phyloP scores from a whole-genome alignment of 257 asterid genomes.

The Solanum bukasovii region DNA sequence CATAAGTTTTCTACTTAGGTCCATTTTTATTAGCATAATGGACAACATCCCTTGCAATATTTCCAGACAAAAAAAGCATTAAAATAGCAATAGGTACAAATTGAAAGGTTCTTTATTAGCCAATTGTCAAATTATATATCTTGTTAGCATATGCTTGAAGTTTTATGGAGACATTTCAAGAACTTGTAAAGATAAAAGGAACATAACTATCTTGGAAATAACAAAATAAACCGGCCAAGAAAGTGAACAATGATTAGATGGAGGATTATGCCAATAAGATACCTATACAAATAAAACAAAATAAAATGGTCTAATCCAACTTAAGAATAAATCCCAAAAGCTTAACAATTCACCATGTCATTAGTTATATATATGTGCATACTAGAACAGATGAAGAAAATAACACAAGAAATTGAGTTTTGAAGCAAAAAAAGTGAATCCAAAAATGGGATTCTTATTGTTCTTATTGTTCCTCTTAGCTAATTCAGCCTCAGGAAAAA shows the following conservation, averaged over 20 bases:
- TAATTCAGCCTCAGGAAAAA: too few species aligned
- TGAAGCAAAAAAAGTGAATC: neutral
- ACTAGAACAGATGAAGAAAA: neutral
- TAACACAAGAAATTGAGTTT: neutral
- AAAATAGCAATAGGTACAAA: neutral
- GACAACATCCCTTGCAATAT: neutral
- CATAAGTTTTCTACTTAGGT: neutral
- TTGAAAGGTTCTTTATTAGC: neutral
- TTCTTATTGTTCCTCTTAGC: too few species aligned
- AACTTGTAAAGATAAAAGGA: neutral
- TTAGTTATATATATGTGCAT: neutral
- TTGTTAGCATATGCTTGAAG: neutral
- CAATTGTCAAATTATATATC: neutral
- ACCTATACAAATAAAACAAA: neutral
- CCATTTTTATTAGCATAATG: neutral
- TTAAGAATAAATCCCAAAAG: neutral
- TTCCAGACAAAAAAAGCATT: neutral
- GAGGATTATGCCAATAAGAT: neutral
- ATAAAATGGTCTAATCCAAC: neutral
- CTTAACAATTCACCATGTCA: neutral
- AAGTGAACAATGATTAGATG: neutral
- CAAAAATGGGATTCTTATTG: too few species aligned
- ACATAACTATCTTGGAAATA: neutral
- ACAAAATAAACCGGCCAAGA: neutral
- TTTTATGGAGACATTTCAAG: neutral